A percentile compares a stretch with the other conserved stretches of the same genome.
Evolutionary conservation across 176 grass and related monocot genomes (phyloP).

Genomic region (Avena eriantha): DNA sequence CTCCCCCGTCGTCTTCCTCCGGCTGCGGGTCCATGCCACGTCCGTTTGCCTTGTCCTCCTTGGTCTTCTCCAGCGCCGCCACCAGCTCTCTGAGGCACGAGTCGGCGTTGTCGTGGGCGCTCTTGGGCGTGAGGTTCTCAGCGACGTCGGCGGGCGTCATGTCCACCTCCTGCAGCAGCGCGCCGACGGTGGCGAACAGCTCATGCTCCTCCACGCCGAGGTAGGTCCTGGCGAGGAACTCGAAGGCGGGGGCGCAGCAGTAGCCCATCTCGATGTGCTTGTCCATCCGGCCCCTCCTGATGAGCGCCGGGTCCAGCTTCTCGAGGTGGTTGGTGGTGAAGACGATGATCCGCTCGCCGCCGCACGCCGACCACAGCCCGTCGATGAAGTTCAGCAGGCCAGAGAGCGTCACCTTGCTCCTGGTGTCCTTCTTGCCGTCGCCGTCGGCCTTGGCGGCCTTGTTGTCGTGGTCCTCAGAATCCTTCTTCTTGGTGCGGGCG

Average conservation of each 20-base stretch:
- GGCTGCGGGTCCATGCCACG: background rate
- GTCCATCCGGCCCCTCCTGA: slow-evolving; percentile 68
- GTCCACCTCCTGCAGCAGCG: slow-evolving; percentile 47
- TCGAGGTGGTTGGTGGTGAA: slow-evolving; percentile 73
- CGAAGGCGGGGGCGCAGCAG: slow-evolving; percentile 60
- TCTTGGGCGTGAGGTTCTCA: slow-evolving; percentile 65
- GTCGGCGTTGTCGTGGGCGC: slow-evolving; percentile 13
- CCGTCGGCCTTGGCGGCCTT: background rate
- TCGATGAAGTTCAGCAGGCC: slow-evolving; percentile 79
- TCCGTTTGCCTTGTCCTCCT: slow-evolving; percentile 33
- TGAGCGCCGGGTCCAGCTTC: slow-evolving; percentile 66
- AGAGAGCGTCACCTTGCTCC: slow-evolving; percentile 65
- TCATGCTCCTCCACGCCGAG: slow-evolving; percentile 32
- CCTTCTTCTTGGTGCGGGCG: slow-evolving; percentile 27
- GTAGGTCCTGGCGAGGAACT: slow-evolving; percentile 61
- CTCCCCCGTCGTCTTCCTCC: background rate
- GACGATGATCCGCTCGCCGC: slow-evolving; percentile 59
- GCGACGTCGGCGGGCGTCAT: slow-evolving; percentile 70
- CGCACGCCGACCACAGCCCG: slow-evolving; percentile 68
- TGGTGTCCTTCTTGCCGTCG: slow-evolving; percentile 21
- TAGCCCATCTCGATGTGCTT: slow-evolving; percentile 83
- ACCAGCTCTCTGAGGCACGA: slow-evolving; percentile 50
- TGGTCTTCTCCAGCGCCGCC: slow-evolving; percentile 42
- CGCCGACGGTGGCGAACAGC: slow-evolving; percentile 28
- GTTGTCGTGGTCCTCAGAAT: background rate